A percentile compares a stretch with the other conserved stretches of the same genome.
These are phyloP conservation scores for Aspergillus eucalypticola DNA, from an alignment of 2,329 filamentous ascomycete species.

Conservation along the genomic window DNA sequence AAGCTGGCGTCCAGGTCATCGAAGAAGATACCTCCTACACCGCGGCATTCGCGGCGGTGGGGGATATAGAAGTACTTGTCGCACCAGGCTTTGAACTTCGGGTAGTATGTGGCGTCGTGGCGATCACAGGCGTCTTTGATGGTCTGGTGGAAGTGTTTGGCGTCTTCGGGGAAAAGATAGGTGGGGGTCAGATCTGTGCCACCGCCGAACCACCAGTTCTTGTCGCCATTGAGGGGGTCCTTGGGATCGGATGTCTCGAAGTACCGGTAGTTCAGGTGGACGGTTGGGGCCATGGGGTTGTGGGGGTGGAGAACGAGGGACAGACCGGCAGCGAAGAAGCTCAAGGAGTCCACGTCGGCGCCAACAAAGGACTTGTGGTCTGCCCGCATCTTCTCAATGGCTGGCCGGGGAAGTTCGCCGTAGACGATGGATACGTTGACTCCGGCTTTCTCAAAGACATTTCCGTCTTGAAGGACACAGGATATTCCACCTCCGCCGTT, in stretches of 20 bases:
- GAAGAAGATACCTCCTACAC: conserved; percentile 96
- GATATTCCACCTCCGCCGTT: conserved; percentile 91
- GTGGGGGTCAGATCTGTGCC: conserved; percentile 90
- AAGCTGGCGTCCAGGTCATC: conserved; percentile 79
- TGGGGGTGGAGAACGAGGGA: conserved; percentile 90
- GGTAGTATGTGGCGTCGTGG: conserved; percentile 89
- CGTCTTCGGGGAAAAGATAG: conserved; percentile 96
- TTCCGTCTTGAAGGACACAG: conserved; percentile 92
- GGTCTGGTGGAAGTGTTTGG: conserved; percentile 91
- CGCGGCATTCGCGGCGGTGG: conserved; percentile 82
- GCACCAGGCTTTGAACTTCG: conserved; percentile 96
- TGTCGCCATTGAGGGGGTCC: conserved; percentile 66
- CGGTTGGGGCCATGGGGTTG: conserved; percentile 96
- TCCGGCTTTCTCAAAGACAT: conserved; percentile 96
- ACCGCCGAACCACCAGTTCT: conserved; percentile 95
- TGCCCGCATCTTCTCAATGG: conserved; percentile 88
- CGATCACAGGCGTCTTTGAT: conserved; percentile 92
- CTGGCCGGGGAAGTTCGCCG: conserved; percentile 80
- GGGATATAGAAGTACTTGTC: conserved; percentile 96
- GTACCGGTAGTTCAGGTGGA: conserved; percentile 97
- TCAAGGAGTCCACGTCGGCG: conserved; percentile 74
- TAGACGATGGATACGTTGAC: conserved; percentile 96
- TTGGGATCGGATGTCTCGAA: conserved; percentile 92
- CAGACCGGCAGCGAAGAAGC: conserved; percentile 93
- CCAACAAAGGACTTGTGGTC: conserved; percentile 89